Evolutionary conservation across 371 early-diverging fungal species (phyloP), one percentile per base, ranked within the genome.

Genomic region (Chytridium lagenaria): DNA sequence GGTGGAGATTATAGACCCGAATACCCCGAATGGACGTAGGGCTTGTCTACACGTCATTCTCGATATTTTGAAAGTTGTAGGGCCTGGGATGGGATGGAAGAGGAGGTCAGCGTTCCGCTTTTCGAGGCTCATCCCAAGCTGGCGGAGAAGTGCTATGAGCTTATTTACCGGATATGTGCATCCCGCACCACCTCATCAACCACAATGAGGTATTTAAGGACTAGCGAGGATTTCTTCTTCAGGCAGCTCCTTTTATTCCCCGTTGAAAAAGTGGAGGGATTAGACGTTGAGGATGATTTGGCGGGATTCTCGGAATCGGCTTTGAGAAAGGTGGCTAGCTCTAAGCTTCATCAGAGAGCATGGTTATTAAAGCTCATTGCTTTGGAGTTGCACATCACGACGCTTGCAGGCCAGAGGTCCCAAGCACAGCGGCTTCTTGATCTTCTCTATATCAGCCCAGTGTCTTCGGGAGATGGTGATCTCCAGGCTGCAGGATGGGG

Each of bases 351-450:
- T 72, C 94, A 94, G 72, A 91, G 94, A n/a, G 90, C 95, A 1
- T 95, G 95, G 95, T 81, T 95, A 22, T 85, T 96, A 81, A 87
- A 92, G 59, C 80, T 90, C n/a, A 79, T 94, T 19, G 94, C 96
- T 0, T 77, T 97, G 33, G 97, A 95, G 78, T 84, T 95, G 38
- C 96, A 92, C 59, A 81, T 84, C 30, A 81, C 85, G 26, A 76
- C 84, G 50, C 50, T 82, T 59, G 68, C 78, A 38, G 76, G 83
- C 57, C 82, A 85, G 65, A 71, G 86, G 15, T 81, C 86, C 10
- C 85, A 89, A 33, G 81, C 86, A 3, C 81, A 82, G 52, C 83
- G 84, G 39, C 77, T 93, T 26, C 69, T 92, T n/a, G 86, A 90
- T 50, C 74, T 90, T 63, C 78, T 94, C 57, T 90, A 88, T 44